phyloP scores from a whole-genome alignment of 768 basidiomycete species.

The Panellus pusillus region DNA sequence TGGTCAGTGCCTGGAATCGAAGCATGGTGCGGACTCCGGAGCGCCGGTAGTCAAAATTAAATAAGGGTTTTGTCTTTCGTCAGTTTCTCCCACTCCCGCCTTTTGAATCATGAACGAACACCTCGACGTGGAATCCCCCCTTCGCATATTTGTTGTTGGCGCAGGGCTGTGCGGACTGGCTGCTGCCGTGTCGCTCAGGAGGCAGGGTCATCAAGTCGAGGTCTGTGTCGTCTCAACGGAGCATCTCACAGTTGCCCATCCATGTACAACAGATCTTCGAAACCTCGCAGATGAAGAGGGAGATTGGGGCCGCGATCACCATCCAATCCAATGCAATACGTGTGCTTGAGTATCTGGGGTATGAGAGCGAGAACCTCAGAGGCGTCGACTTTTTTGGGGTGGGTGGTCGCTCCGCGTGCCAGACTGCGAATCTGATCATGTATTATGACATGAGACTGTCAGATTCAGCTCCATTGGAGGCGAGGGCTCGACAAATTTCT shows the following conservation, averaged over 20 bases:
- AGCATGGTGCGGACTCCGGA: too few relatives aligned
- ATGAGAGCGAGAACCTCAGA: slow-evolving; percentile 4
- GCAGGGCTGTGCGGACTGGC: slow-evolving; percentile 14
- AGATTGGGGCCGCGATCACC: slow-evolving; percentile 14
- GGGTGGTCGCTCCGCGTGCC: background rate
- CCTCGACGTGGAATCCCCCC: background rate
- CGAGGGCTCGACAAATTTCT: slow-evolving; percentile 1
- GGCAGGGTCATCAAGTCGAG: slow-evolving; percentile 14
- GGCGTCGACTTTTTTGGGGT: slow-evolving; percentile 16
- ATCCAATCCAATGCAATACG: slow-evolving; percentile 16
- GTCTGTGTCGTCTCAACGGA: background rate
- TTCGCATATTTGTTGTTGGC: slow-evolving; percentile 13
- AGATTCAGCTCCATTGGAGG: slow-evolving; percentile 7
- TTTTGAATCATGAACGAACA: too few relatives aligned
- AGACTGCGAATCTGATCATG: background rate
- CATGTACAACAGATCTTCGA: slow-evolving; percentile 3
- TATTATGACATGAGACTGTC: slow-evolving; percentile 1
- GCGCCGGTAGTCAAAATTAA: too few relatives aligned
- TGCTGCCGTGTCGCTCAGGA: slow-evolving; percentile 11
- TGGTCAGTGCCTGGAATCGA: too few relatives aligned
- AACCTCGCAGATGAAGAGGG: slow-evolving; percentile 15
- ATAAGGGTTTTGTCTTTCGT: background rate
- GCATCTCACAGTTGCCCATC: background rate
- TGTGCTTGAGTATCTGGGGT: slow-evolving; percentile 12
- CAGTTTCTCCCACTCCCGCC: too few relatives aligned